phyloP scores from a whole-genome alignment of 176 grass and related monocot genomes.

The Oryza meridionalis region DNA sequence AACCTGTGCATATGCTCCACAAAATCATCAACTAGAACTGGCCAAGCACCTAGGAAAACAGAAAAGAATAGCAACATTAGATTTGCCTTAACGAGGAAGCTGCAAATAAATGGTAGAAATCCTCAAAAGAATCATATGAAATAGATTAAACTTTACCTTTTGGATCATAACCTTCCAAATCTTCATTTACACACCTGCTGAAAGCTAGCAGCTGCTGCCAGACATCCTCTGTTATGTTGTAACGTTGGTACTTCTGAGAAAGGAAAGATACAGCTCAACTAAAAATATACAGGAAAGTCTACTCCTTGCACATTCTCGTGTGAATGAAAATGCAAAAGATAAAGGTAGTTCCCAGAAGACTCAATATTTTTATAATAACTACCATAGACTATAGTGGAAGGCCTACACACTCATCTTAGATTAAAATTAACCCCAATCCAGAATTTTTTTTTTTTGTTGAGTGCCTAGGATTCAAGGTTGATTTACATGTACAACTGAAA shows the following conservation, averaged over 20 bases:
- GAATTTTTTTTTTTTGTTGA: slow-evolving; percentile 6
- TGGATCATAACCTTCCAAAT: slow-evolving; percentile 94
- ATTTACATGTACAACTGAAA: slow-evolving; percentile 18
- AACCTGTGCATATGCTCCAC: slow-evolving; percentile 97
- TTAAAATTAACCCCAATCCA: slow-evolving; percentile 20
- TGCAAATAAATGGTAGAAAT: slow-evolving; percentile 25
- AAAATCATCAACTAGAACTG: slow-evolving; percentile 97
- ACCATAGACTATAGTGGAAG: neutral
- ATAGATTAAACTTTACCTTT: slow-evolving; percentile 59
- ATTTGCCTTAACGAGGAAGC: slow-evolving; percentile 22
- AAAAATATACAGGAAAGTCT: slow-evolving; percentile 29
- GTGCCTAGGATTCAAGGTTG: slow-evolving; percentile 22
- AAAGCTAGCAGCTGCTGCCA: slow-evolving; percentile 96
- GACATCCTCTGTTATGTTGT: slow-evolving; percentile 92
- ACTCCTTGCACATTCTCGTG: neutral
- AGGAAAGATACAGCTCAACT: slow-evolving; percentile 35
- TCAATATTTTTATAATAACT: neutral
- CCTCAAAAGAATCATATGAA: slow-evolving; percentile 11
- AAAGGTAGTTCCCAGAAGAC: neutral
- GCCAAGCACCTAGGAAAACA: slow-evolving; percentile 88
- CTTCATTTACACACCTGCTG: slow-evolving; percentile 84
- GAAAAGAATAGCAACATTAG: slow-evolving; percentile 16
- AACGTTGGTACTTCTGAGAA: slow-evolving; percentile 78
- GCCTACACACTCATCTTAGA: slow-evolving; percentile 1
- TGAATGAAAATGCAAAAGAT: slow-evolving; percentile 6